Evolutionary conservation across 768 basidiomycete genomes (phyloP).

Genomic region (Astraeus odoratus): DNA sequence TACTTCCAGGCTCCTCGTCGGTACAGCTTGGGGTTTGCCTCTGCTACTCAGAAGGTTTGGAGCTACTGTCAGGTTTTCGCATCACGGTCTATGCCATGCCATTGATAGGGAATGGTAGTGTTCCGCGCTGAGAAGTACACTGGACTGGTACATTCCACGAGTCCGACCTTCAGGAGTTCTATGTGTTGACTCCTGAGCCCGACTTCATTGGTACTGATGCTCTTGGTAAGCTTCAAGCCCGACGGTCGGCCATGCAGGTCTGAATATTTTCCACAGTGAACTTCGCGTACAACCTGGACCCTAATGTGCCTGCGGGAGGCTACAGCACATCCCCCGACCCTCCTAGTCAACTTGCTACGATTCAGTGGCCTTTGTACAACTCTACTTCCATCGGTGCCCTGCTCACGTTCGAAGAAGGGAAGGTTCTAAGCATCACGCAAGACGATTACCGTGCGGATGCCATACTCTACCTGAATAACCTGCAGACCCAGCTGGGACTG

Average conservation of each 20-base stretch:
- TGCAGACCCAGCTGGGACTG: conserved; percentile 2
- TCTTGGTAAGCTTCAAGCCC: not conserved
- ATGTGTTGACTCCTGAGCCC: conserved; percentile 6
- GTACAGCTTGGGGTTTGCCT: conserved; percentile 26
- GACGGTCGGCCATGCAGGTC: conserved; percentile 1
- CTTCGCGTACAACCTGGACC: conserved; percentile 21
- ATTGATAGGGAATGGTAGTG: conserved; percentile 17
- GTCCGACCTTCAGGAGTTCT: conserved; percentile 9
- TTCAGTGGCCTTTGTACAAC: conserved; percentile 12
- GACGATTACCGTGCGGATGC: conserved; percentile 8
- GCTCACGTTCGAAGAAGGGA: conserved; percentile 9
- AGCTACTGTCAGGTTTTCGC: conserved; percentile 26
- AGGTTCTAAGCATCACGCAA: conserved; percentile 8
- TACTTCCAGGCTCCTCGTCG: conserved; percentile 30
- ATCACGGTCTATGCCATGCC: not conserved
- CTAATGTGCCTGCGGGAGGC: conserved; percentile 13
- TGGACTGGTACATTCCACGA: conserved; percentile 18
- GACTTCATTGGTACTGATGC: conserved; percentile 12
- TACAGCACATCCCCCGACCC: not conserved
- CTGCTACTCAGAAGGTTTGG: conserved; percentile 27
- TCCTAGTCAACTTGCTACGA: conserved; percentile 1
- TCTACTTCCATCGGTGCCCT: conserved; percentile 1
- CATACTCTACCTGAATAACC: conserved; percentile 3
- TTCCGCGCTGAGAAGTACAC: conserved; percentile 26
- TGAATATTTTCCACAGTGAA: conserved; percentile 9